Base-by-base conservation (phyloP, 495 filamentous ascomycete species). In the Podospora didyma region DNA sequence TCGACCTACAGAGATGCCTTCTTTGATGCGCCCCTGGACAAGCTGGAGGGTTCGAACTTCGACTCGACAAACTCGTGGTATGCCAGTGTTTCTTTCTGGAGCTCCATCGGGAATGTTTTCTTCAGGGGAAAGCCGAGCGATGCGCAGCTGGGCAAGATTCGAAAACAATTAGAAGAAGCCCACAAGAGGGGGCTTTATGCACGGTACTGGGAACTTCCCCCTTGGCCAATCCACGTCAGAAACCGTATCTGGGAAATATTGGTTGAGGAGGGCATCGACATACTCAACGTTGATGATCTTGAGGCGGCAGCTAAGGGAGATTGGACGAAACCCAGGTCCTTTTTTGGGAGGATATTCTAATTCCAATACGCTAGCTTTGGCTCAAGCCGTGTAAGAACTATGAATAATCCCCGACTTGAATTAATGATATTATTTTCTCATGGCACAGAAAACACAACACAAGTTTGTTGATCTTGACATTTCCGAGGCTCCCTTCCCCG, bases 201-300 rank as follows among this genome's bases (percentile, higher is more conserved):
- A 7, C 70, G 90, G 42, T 95, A 92, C 67, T 95, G 90, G 90
- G 82, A 84, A n/a, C 63, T 87, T 21, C 89, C 90, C 0, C 69
- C 70, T 53, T 95, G 90, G 89, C 89, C 90, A 11, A 69, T 86
- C n/a, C 79, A 82, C 48, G 60, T 87, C 61, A 74, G 90, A 42
- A 87, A 94, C 69, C 77, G 82, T 54, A 71, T 95, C 17, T 95
- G 90, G 90, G 72, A 82, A 47, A 76, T 86, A 3, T 66, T 96
- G n/a, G 75, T 85, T 24, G 70, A 77, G 44, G 88, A 90, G 60
- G 89, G 89, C 0, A 86, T 87, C 19, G 82, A 84, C 47, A 71
- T 92, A 41, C 69, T 95, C 49, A 93, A 91, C 71, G 89, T 85
- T 0, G 89, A 95, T 75, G 88, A 94, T 70, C 65, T 95, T 41